These are phyloP conservation scores for Pleomassaria siparia DNA, from an alignment of 2,329 filamentous ascomycete species.

Conservation along the genomic window DNA sequence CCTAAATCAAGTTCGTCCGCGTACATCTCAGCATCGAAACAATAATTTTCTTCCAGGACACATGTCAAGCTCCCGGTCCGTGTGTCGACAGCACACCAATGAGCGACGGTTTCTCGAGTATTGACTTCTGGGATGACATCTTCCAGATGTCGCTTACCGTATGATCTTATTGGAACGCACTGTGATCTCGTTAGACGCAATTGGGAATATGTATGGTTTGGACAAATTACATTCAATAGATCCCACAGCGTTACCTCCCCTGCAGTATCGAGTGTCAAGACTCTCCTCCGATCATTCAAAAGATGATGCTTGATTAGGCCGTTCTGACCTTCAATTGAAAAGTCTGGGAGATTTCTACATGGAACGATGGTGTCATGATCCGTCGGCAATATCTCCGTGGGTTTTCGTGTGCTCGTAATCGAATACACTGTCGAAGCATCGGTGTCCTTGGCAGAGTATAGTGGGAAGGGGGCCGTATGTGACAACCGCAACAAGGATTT, in stretches of 20 bases:
- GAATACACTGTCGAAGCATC: constrained; percentile 59
- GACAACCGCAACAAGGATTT: constrained; percentile 81
- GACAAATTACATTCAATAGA: constrained; percentile 69
- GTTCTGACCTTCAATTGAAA: constrained; percentile 84
- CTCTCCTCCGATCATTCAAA: constrained; percentile 85
- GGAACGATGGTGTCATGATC: constrained; percentile 38
- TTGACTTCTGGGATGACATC: constrained; percentile 88
- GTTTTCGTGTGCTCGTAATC: constrained; percentile 55
- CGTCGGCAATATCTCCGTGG: constrained; percentile 56
- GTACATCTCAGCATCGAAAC: constrained; percentile 97
- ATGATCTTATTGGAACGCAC: constrained; percentile 87
- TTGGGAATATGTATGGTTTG: background rate
- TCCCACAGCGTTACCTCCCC: constrained; percentile 97
- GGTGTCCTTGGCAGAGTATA: constrained; percentile 54
- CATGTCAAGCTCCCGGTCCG: constrained; percentile 90
- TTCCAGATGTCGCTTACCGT: constrained; percentile 90
- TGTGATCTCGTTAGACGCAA: constrained; percentile 43
- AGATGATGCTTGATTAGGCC: constrained; percentile 91
- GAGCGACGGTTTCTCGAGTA: constrained; percentile 83
- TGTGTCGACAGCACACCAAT: constrained; percentile 95
- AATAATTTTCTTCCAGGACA: constrained; percentile 89
- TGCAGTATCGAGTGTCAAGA: constrained; percentile 89
- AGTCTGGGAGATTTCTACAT: constrained; percentile 49
- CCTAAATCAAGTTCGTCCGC: constrained; percentile 81
- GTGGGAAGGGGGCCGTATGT: constrained; percentile 76